phyloP scores from a whole-genome alignment of 345 rosid species.

The Turnera subulata region DNA sequence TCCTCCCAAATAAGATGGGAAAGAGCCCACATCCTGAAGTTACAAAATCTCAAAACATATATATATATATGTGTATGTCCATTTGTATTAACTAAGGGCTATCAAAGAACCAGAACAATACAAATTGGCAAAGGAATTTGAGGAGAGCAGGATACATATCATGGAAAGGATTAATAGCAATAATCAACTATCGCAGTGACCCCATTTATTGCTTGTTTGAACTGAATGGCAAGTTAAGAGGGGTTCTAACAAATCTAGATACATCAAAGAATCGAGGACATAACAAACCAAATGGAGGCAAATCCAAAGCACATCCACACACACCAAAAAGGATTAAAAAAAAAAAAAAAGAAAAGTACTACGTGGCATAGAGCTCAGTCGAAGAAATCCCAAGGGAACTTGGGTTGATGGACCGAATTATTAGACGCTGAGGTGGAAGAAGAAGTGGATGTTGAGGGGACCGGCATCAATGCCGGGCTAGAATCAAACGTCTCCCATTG shows the following conservation, averaged over 20 bases:
- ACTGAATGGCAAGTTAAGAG: constrained; percentile 21
- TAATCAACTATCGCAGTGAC: constrained; percentile 32
- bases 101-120: constrained; percentile 15
- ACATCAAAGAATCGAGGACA: constrained; percentile 76
- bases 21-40: background rate
- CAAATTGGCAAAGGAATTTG: constrained; percentile 20
- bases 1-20: background rate
- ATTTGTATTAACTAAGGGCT: constrained; percentile 1
- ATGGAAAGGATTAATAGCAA: constrained; percentile 9
- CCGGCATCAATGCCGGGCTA: constrained; percentile 30
- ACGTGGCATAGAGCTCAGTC: constrained; percentile 34
- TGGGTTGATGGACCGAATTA: constrained; percentile 42
- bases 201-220: constrained; percentile 48
- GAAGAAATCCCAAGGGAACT: constrained; percentile 92
- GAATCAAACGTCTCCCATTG: constrained; percentile 96
- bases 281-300: constrained; percentile 37
- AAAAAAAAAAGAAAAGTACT: too few species aligned
- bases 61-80: background rate
- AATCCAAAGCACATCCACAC: constrained; percentile 60
- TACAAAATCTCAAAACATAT: background rate
- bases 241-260: constrained; percentile 53
- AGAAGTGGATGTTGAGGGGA: constrained; percentile 28
- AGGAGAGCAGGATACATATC: constrained; percentile 3
- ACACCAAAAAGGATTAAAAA: constrained; percentile 24
- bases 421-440: constrained; percentile 24